Conservation (phyloP, 2,329 filamentous ascomycete species). For the Juglanconis sp. region DNA sequence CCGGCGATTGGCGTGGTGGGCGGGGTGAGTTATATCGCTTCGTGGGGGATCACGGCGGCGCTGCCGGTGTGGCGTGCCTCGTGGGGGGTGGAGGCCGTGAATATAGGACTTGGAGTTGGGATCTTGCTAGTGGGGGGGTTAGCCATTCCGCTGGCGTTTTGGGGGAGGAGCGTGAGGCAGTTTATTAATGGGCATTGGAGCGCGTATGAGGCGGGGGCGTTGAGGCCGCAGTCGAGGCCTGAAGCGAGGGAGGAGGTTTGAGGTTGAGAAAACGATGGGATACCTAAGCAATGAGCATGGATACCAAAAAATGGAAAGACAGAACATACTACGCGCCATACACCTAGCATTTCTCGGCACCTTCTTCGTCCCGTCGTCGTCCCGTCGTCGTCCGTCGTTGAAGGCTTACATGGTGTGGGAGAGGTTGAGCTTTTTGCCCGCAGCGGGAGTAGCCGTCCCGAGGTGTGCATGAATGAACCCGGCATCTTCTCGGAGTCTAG, state of each 20-base stretch:
- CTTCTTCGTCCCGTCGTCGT: too few species aligned
- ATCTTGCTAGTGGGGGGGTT: slow-evolving; percentile 22
- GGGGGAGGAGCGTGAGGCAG: slow-evolving; percentile 25
- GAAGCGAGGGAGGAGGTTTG: not conserved
- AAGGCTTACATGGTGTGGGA: too few species aligned
- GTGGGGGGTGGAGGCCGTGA: slow-evolving; percentile 11
- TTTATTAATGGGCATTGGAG: slow-evolving; percentile 24
- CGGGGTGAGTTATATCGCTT: slow-evolving; percentile 20
- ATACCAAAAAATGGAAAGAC: not conserved
- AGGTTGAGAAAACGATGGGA: not conserved
- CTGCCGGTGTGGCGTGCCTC: slow-evolving; percentile 16
- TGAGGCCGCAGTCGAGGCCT: slow-evolving; percentile 22
- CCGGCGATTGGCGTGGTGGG: slow-evolving; percentile 22
- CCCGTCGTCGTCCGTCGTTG: too few species aligned
- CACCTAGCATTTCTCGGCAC: too few species aligned
- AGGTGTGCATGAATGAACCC: not conserved
- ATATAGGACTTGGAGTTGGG: slow-evolving; percentile 17
- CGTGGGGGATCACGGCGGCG: slow-evolving; percentile 18
- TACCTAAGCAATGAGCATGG: not conserved
- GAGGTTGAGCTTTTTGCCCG: not conserved
- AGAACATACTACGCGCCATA: not conserved
- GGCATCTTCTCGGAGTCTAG: not conserved
- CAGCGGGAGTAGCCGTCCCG: not conserved
- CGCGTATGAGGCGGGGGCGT: slow-evolving; percentile 21
- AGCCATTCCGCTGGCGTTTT: slow-evolving; percentile 25